Evolutionary conservation across 2,329 filamentous ascomycete genomes (phyloP), one percentile per base, ranked within the genome.

Genomic region (Pseudogymnoascus sp.): DNA sequence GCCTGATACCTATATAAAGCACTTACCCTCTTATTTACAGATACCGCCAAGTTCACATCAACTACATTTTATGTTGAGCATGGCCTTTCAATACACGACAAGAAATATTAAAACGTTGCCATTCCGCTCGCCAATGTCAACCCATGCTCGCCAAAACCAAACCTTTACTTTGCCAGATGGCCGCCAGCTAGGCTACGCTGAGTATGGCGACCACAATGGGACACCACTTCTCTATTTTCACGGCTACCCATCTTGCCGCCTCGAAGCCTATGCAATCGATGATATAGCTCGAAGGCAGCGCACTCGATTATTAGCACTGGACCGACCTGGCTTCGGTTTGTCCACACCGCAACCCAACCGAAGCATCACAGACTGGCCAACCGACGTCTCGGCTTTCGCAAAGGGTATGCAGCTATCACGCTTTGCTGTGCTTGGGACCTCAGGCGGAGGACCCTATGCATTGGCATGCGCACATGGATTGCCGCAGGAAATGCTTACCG

Each of bases 391-490:
- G 14, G 69, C 70, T 0, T 73, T 82, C 6, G 73, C 75, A 5
- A 66, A 75, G 2, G 72, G 78, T 63, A 72, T 81, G 8, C 70
- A 74, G 4, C 64, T 81, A 14, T 62, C 70, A 4, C 66, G 71
- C 4, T 82, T 79, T 68, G 73, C 74, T 14, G 71, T 82, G 22
- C 65, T 82, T 5, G 79, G 78, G 1, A 70, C 75, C 4, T 79
- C 77, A 0, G 80, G 79, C 6, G 80, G 81, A 19, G 77, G 78
- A 1, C 78, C 79, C 0, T 82, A 79, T 66, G 75, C 75, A 1
- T 68, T 82, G 10, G 79, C 79, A 22, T 82, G 79, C 66, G 74
- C 79, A 11, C 71, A 74, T 43, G 64, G 66, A 3, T 67, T 81
- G 19, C 61, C 64, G 14, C 73, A 77, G 16, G 59, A 61, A 14